Conservation (phyloP, 2,329 filamentous ascomycete genomes). For the Monascus ruber region DNA sequence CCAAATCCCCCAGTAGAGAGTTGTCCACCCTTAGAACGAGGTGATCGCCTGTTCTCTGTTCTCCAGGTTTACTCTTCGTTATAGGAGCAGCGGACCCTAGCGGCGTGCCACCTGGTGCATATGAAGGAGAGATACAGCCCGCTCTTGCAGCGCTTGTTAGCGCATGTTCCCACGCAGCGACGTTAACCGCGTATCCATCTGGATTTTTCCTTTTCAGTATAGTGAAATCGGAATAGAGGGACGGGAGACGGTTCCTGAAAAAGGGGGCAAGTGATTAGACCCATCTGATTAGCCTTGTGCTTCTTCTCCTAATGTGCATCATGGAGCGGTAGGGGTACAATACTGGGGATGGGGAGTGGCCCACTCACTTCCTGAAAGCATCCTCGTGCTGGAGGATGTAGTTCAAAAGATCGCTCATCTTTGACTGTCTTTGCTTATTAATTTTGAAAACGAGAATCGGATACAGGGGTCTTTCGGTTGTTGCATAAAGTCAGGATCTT, state of each 20-base stretch:
- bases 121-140: slow-evolving; percentile 43
- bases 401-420: slow-evolving; percentile 51
- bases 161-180: slow-evolving; percentile 65
- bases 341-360: slow-evolving; percentile 14
- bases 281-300: neutral
- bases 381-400: slow-evolving; percentile 52
- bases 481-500: too few relatives aligned
- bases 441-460: too few relatives aligned
- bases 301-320: neutral
- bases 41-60: slow-evolving; percentile 30
- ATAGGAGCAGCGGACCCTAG: too few relatives aligned
- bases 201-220: slow-evolving; percentile 65
- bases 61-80: neutral
- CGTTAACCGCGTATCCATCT: slow-evolving; percentile 73
- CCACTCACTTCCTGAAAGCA: slow-evolving; percentile 45
- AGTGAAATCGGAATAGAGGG: slow-evolving; percentile 79
- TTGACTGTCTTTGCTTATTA: neutral
- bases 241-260: slow-evolving; percentile 60
- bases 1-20: slow-evolving; percentile 57
- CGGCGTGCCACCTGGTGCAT: slow-evolving; percentile 4
- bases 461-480: too few relatives aligned
- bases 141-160: slow-evolving; percentile 57
- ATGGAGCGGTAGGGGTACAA: slow-evolving; percentile 4
- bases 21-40: slow-evolving; percentile 46
- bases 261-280: neutral